These are phyloP conservation scores for Groenewaldozyma salmanticensis DNA, from an alignment of 805 yeast genomes.

Conservation along the genomic window DNA sequence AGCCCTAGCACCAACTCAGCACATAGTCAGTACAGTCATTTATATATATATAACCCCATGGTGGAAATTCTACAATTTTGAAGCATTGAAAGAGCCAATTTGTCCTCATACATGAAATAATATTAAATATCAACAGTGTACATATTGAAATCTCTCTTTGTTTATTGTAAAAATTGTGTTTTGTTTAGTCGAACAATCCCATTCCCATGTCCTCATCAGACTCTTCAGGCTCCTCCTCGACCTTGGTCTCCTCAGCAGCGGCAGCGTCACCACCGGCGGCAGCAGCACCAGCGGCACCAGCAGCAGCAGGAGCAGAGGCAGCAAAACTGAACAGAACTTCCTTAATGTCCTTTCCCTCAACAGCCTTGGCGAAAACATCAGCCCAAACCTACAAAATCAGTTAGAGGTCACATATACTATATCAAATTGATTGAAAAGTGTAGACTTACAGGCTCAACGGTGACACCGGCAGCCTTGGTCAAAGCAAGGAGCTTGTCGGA, in stretches of 20 bases:
- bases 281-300: constrained; percentile 51
- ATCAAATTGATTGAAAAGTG: not conserved
- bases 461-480: constrained; percentile 76
- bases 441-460: constrained; percentile 44
- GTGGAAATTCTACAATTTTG: too few species aligned
- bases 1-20: too few species aligned
- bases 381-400: constrained; percentile 52
- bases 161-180: too few species aligned
- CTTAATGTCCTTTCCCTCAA: constrained; percentile 79
- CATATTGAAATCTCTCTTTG: too few species aligned
- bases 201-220: constrained; percentile 83
- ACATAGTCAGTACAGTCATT: too few species aligned
- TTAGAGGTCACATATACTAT: not conserved
- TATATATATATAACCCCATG: too few species aligned
- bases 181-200: constrained; percentile 77
- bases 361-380: constrained; percentile 80
- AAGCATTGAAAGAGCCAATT: too few species aligned
- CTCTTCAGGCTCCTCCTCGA: constrained; percentile 40
- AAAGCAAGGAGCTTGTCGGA: constrained; percentile 73
- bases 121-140: too few species aligned
- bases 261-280: constrained; percentile 56
- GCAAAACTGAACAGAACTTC: constrained; percentile 60
- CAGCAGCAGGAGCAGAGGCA: constrained; percentile 65
- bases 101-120: too few species aligned
- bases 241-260: constrained; percentile 51